phyloP scores from a whole-genome alignment of 169 alveolate species.

The Blepharisma undulans region DNA sequence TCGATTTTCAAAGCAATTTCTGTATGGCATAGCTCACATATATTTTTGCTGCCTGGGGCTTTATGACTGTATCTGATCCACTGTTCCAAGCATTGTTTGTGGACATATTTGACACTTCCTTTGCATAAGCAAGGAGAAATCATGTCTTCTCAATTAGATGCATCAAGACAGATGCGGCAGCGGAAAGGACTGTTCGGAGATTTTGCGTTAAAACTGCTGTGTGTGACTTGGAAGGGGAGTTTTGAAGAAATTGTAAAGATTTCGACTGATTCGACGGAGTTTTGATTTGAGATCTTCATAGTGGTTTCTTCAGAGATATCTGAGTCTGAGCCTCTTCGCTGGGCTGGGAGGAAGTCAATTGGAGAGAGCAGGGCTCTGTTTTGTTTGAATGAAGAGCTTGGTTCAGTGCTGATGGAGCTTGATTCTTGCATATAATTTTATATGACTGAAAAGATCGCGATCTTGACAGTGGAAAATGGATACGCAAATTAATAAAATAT shows the following conservation, averaged over 20 bases:
- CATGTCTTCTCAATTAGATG: not conserved
- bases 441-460: not conserved
- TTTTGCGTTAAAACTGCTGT: not conserved
- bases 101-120: not conserved
- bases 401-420: not conserved
- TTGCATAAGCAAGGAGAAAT: not conserved
- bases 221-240: not conserved
- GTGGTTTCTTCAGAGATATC: not conserved
- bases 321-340: not conserved
- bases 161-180: not conserved
- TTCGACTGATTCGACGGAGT: not conserved
- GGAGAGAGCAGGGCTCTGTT: not conserved
- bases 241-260: not conserved
- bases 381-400: not conserved
- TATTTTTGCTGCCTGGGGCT: not conserved
- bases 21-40: not conserved
- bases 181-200: not conserved
- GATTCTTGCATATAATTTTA: not conserved
- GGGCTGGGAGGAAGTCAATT: not conserved
- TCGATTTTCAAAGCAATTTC: not conserved
- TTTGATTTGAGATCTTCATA: not conserved
- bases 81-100: not conserved
- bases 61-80: not conserved
- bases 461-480: not conserved
- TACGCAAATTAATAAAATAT: not conserved